A percentile compares a stretch with the other conserved stretches of the same genome.
Evolutionary conservation across 148 eudicot genomes (phyloP).

Genomic region (Chenopodium berlandieri): DNA sequence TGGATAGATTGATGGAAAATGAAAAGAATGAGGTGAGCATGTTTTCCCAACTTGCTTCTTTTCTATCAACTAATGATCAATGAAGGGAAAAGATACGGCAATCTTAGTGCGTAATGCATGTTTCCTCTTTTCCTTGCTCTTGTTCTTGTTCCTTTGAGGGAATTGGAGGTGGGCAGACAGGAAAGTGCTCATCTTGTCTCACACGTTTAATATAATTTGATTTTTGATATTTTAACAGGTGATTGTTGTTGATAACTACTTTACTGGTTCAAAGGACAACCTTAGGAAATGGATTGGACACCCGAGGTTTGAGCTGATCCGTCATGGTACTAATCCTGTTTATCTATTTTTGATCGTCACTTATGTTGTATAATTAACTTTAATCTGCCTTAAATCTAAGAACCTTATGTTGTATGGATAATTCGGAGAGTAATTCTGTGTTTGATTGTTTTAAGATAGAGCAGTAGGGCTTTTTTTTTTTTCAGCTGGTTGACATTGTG

Average conservation of each 20-base stretch:
- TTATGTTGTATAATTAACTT: not conserved
- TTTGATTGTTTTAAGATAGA: not conserved
- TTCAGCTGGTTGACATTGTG: not conserved
- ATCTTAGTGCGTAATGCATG: not conserved
- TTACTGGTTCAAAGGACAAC: conserved; percentile 92
- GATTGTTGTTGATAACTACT: conserved; percentile 84
- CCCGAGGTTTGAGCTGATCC: conserved; percentile 92
- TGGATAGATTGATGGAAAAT: conserved; percentile 83
- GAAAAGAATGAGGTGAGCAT: conserved; percentile 82
- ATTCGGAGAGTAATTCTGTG: not conserved
- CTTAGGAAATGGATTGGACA: conserved; percentile 85
- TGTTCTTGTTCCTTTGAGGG: not conserved
- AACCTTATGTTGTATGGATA: not conserved
- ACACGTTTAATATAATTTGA: not conserved
- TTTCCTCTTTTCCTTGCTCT: not conserved
- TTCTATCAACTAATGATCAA: not conserved
- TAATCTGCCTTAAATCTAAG: not conserved
- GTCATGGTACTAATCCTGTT: conserved; percentile 58
- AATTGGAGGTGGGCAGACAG: not conserved
- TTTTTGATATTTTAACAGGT: conserved; percentile 43
- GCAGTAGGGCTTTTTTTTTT: not conserved
- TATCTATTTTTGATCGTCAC: not conserved
- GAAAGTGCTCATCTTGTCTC: not conserved
- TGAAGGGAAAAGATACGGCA: not conserved
- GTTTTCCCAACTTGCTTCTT: not conserved